These are phyloP conservation scores for Eutypa lata DNA, from an alignment of 2,329 filamentous ascomycete species.

Conservation along the genomic window DNA sequence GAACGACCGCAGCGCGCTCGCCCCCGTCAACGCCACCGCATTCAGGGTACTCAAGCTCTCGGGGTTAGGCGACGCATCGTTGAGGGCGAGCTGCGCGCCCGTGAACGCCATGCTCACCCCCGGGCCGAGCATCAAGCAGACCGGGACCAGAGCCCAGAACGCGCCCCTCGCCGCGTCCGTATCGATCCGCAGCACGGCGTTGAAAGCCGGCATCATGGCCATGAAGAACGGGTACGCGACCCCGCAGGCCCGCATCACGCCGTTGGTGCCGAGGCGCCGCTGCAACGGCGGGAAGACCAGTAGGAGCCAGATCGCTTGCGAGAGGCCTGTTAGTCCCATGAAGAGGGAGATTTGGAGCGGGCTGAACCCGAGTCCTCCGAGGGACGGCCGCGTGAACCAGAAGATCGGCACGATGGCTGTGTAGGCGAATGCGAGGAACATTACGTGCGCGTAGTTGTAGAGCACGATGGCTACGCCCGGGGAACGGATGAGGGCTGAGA, in stretches of 20 bases:
- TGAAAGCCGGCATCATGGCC: conserved; percentile 47
- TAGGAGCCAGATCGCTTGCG: conserved; percentile 70
- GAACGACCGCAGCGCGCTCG: conserved; percentile 61
- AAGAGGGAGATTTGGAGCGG: conserved; percentile 63
- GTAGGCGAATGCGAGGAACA: conserved; percentile 68
- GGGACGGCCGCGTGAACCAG: conserved; percentile 58
- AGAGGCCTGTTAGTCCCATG: conserved; percentile 61
- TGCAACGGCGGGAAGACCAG: conserved; percentile 68
- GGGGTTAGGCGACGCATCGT: conserved; percentile 67
- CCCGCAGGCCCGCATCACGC: conserved; percentile 58
- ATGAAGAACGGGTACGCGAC: conserved; percentile 64
- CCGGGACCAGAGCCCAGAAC: conserved; percentile 56
- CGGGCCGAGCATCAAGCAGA: conserved; percentile 50
- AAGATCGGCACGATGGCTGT: conserved; percentile 69
- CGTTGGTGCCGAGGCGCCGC: conserved; percentile 61
- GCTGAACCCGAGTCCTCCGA: conserved; percentile 65
- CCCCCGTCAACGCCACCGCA: conserved; percentile 60
- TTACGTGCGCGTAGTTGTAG: conserved; percentile 62
- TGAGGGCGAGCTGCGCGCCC: conserved; percentile 68
- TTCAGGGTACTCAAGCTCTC: conserved; percentile 69
- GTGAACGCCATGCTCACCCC: conserved; percentile 70
- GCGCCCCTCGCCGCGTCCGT: conserved; percentile 30
- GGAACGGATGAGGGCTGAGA: conserved; percentile 52
- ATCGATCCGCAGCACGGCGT: conserved; percentile 50
- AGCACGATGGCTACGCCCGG: conserved; percentile 67